Evolutionary conservation across 2,329 filamentous ascomycete species (phyloP).

Genomic region (Plenodomus tracheiphilus): DNA sequence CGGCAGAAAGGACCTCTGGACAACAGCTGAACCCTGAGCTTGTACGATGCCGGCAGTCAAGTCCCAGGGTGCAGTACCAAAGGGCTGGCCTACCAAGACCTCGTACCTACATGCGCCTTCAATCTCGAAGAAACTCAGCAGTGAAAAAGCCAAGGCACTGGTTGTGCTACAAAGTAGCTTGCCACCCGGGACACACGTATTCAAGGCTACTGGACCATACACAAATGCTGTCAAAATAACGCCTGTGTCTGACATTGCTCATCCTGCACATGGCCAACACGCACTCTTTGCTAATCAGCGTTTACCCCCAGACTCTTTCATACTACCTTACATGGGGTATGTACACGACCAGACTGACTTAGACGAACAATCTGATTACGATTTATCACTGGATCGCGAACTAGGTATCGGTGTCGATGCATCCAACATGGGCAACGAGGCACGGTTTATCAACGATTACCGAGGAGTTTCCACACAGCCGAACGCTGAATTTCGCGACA

Average conservation of each 20-base stretch:
- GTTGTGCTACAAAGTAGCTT: constrained; percentile 23
- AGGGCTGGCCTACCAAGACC: constrained; percentile 33
- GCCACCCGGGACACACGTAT: constrained; percentile 13
- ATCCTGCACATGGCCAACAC: constrained; percentile 54
- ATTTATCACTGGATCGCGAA: constrained; percentile 56
- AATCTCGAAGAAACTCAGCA: constrained; percentile 36
- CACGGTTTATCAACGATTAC: constrained; percentile 59
- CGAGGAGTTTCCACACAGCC: constrained; percentile 50
- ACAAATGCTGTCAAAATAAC: constrained; percentile 48
- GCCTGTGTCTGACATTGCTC: constrained; percentile 45
- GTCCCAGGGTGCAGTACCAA: constrained; percentile 20
- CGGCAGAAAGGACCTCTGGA: neutral
- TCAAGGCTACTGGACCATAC: constrained; percentile 32
- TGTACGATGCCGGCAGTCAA: neutral
- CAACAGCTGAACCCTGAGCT: neutral
- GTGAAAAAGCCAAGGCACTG: constrained; percentile 26
- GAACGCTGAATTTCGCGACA: constrained; percentile 50
- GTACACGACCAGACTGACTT: constrained; percentile 50
- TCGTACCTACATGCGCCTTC: constrained; percentile 33
- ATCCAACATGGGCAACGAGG: constrained; percentile 54
- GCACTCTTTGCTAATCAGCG: constrained; percentile 53
- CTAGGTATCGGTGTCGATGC: constrained; percentile 55
- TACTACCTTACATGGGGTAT: constrained; percentile 55
- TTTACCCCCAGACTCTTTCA: constrained; percentile 51
- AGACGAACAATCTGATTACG: constrained; percentile 54